These are phyloP conservation scores for Hyaloraphidium curvatum DNA, from an alignment of 192 early-diverging fungal species.

Conservation along the genomic window DNA sequence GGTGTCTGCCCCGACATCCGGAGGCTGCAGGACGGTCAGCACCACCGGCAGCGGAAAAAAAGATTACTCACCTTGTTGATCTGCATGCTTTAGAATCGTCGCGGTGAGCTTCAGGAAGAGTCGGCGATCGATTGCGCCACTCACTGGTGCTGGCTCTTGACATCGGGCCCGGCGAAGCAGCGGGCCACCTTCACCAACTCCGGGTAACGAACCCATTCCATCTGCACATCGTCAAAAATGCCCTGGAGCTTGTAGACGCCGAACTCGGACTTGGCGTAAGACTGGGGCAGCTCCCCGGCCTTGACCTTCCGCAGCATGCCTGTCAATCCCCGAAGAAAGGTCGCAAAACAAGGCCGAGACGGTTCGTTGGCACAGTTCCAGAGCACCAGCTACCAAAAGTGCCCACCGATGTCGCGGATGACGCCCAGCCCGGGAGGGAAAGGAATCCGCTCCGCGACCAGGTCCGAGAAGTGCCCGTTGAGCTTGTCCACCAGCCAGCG, in stretches of 20 bases:
- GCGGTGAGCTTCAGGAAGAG: too few species aligned
- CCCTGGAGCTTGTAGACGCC: slow-evolving; percentile 1
- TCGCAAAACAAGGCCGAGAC: too few species aligned
- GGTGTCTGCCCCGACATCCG: slow-evolving; percentile 1
- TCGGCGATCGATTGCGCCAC: too few species aligned
- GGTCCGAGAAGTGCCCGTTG: too few species aligned
- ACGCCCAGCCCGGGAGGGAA: too few species aligned
- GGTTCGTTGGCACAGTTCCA: too few species aligned
- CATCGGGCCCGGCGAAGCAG: slow-evolving; percentile 1
- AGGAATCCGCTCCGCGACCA: too few species aligned
- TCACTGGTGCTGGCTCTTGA: background rate
- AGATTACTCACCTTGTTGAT: slow-evolving; percentile 4
- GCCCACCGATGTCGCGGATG: too few species aligned
- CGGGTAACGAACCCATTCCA: background rate
- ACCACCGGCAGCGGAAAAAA: background rate
- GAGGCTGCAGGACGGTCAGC: background rate
- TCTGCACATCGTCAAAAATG: background rate
- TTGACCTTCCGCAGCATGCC: background rate
- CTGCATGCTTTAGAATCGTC: too few species aligned
- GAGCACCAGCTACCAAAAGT: too few species aligned
- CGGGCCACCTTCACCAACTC: background rate
- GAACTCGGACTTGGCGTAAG: background rate
- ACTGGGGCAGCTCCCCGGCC: background rate
- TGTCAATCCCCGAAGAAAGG: too few species aligned
- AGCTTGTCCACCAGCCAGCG: too few species aligned